Evolutionary conservation across 2,329 filamentous ascomycete genomes (phyloP).

Genomic region (Albifimbria verrucaria): DNA sequence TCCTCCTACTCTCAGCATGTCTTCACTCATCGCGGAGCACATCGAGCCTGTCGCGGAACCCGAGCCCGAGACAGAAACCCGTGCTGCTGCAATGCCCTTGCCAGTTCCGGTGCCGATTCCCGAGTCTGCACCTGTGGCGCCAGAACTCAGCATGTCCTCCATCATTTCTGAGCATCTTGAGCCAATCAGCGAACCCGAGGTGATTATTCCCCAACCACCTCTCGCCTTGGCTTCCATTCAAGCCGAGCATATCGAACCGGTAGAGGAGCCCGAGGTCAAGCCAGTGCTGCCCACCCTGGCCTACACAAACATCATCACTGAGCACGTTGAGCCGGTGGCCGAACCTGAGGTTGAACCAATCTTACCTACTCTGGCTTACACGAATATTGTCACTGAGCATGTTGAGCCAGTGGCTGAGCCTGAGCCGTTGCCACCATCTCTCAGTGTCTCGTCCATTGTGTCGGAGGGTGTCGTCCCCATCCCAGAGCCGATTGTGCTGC

Average conservation of each 20-base stretch:
- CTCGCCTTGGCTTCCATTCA: constrained; percentile 28
- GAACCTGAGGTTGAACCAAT: constrained; percentile 18
- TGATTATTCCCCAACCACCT: constrained; percentile 14
- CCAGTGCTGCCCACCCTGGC: constrained; percentile 11
- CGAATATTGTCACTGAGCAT: constrained; percentile 28
- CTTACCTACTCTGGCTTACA: constrained; percentile 13
- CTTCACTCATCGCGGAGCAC: constrained; percentile 30
- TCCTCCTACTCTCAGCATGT: constrained; percentile 22
- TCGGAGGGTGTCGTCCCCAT: constrained; percentile 22
- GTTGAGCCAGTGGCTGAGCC: constrained; percentile 28
- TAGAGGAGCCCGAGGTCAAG: constrained; percentile 21
- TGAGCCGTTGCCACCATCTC: constrained; percentile 10
- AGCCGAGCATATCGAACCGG: constrained; percentile 30
- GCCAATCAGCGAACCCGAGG: constrained; percentile 25
- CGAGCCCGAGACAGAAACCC: constrained; percentile 12
- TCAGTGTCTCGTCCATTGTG: constrained; percentile 15
- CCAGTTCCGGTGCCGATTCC: constrained; percentile 1
- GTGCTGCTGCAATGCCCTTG: constrained; percentile 6
- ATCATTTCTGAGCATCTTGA: constrained; percentile 27
- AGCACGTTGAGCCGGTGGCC: constrained; percentile 27
- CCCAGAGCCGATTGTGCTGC: constrained; percentile 20
- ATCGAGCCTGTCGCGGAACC: constrained; percentile 28
- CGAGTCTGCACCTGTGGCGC: neutral
- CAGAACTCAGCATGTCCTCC: constrained; percentile 24
- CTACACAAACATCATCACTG: constrained; percentile 16